Conservation (phyloP, 1,284 basidiomycete genomes). For the Ceratorhiza oryzae-sativae region DNA sequence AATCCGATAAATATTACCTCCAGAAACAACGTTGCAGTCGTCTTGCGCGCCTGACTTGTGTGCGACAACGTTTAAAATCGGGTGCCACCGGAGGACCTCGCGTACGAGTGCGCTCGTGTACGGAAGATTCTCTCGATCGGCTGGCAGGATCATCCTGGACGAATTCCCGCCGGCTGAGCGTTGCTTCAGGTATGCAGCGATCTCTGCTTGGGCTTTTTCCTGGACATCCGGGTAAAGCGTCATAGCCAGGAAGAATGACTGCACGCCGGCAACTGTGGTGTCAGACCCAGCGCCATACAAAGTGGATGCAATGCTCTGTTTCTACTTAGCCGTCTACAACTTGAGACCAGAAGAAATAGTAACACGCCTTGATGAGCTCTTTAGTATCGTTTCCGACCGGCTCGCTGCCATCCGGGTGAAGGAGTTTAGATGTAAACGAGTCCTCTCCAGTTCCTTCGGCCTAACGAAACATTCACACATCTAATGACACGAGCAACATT, state of each 20-base stretch:
- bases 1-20: constrained; percentile 1
- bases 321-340: not conserved
- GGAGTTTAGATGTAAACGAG: not conserved
- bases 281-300: not conserved
- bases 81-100: constrained; percentile 3
- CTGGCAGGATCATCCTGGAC: not conserved
- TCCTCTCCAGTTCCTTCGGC: not conserved
- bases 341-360: not conserved
- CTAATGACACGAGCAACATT: not conserved
- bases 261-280: not conserved
- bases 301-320: not conserved
- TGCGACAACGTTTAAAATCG: not conserved
- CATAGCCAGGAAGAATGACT: not conserved
- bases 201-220: not conserved
- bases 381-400: not conserved
- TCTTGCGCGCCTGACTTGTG: not conserved
- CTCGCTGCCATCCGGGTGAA: not conserved
- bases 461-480: not conserved
- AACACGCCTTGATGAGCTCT: not conserved
- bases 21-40: not conserved
- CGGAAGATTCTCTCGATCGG: not conserved
- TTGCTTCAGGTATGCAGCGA: not conserved
- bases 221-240: not conserved
- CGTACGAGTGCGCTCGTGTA: not conserved
- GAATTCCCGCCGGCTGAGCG: not conserved